A percentile compares a stretch with the other conserved stretches of the same genome.
These are phyloP conservation scores for Podila epicladia DNA, from an alignment of 192 early-diverging fungal genomes.

Conservation along the genomic window DNA sequence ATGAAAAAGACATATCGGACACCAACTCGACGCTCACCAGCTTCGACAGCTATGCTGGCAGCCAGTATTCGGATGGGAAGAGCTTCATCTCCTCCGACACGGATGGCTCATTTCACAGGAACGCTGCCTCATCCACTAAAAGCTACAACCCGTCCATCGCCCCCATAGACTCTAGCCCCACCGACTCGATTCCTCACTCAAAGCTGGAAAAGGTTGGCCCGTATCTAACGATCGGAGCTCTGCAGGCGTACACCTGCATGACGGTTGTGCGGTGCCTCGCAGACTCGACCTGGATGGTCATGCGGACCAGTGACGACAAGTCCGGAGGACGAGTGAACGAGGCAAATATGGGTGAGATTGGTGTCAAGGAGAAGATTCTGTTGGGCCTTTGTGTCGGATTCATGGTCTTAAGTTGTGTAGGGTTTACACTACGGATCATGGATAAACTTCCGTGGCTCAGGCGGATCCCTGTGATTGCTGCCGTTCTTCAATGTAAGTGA, in stretches of 20 bases:
- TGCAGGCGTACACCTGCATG: constrained; percentile 39
- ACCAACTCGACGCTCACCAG: not conserved
- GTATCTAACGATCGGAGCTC: constrained; percentile 11
- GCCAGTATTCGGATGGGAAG: too few species aligned
- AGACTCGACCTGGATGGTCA: constrained; percentile 34
- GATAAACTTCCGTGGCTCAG: constrained; percentile 23
- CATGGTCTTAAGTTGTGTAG: constrained; percentile 27
- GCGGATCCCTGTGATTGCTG: constrained; percentile 6
- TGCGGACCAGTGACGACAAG: constrained; percentile 16
- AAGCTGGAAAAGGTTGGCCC: constrained; percentile 19
- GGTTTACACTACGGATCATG: constrained; percentile 35
- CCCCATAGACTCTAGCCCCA: not conserved
- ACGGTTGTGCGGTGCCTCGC: constrained; percentile 32
- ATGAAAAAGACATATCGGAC: not conserved
- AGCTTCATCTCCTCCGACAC: too few species aligned
- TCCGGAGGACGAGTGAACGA: constrained; percentile 6
- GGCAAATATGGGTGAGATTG: constrained; percentile 9
- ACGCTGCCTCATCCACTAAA: not conserved
- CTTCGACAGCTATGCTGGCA: not conserved
- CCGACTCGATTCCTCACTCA: constrained; percentile 8
- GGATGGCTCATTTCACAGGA: too few species aligned
- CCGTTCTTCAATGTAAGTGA: constrained; percentile 28
- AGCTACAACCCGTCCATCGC: not conserved
- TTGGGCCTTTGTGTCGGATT: constrained; percentile 17
- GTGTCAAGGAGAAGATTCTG: constrained; percentile 3